Evolutionary conservation across 2,329 filamentous ascomycete genomes (phyloP), one percentile per base, ranked within the genome.

Genomic region (Sarocladium brachiariae): DNA sequence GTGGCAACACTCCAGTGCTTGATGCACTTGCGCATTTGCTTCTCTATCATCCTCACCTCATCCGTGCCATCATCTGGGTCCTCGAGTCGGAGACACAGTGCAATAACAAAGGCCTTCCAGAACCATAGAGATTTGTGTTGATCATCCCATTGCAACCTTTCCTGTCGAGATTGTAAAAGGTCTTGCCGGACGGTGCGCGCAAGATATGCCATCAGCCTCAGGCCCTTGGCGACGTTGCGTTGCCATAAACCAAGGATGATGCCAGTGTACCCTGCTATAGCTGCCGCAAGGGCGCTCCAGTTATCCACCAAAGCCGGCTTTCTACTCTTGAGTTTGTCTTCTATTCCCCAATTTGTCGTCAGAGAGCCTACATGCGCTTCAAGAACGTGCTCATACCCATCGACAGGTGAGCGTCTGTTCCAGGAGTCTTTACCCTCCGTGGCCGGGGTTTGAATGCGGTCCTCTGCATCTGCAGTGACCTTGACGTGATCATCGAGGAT

Each of bases 31-130:
- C 23, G 19, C 9, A 16, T 16, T 11, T 43, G 21, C 8, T 14
- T n/a, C 23, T 43, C 39, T 10, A 43, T 19, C 11, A 8, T n/a
- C 7, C 13, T 19, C 21, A n/a, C 39, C 39, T 10, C 21, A n/a
- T 11, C 9, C 11, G n/a, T 19, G n/a, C 35, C 16, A 39, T 19
- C 35, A 8, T 21, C 18, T 8, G 35, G 13, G 3, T 21, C 35
- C 35, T 21, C 35, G 3, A 43, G 21, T 7, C 13, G n/a, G n/a
- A 43, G n/a, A 7, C 4, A 25, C 39, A 43, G 19, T 10, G 21
- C 39, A 25, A 25, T 8, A 7, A 43, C 39, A 43, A 43, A 43
- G 21, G 39, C 39, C 39, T 25, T 43, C 39, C 39, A 43, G 23
- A 43, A 25, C 39, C 39, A 43, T 23, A 43, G 23, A 9, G 13